Evolutionary conservation across 148 eudicot species (phyloP).

Genomic region (Fallopia convolvulus): DNA sequence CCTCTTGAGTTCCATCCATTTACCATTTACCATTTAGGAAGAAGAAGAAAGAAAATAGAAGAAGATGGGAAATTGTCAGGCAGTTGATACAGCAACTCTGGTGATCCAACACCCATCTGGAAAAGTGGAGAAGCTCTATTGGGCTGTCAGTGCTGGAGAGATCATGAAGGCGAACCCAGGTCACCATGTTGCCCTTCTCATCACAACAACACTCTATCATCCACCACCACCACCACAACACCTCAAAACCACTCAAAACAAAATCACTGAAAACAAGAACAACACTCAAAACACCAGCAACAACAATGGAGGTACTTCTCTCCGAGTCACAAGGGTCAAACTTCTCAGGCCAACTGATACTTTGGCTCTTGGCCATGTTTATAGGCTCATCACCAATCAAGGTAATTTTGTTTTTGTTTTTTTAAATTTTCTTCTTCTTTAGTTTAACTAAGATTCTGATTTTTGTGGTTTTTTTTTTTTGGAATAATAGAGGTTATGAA

Average conservation of each 20-base stretch:
- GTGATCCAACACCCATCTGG: slow-evolving; percentile 53
- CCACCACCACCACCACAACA: background rate
- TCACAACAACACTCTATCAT: slow-evolving; percentile 22
- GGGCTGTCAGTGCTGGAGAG: slow-evolving; percentile 39
- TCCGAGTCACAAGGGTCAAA: slow-evolving; percentile 71
- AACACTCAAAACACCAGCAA: background rate
- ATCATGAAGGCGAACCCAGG: slow-evolving; percentile 67
- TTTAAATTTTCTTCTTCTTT: background rate
- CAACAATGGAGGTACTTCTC: slow-evolving; percentile 19
- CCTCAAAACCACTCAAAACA: background rate
- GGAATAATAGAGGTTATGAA: slow-evolving; percentile 74
- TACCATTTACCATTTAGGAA: background rate
- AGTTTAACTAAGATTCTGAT: background rate
- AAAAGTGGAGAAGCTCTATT: slow-evolving; percentile 39
- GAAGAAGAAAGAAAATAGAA: slow-evolving; percentile 12
- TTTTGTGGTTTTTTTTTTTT: background rate
- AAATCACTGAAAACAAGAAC: background rate
- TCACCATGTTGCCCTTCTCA: slow-evolving; percentile 52
- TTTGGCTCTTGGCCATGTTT: slow-evolving; percentile 76
- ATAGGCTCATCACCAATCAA: slow-evolving; percentile 58
- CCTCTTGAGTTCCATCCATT: background rate
- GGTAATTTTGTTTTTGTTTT: background rate
- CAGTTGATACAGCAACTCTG: slow-evolving; percentile 62
- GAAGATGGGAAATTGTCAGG: slow-evolving; percentile 76
- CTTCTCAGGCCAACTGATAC: slow-evolving; percentile 77